Evolutionary conservation across 106 monocot species (phyloP).

Genomic region (Narthecium ossifragum): DNA sequence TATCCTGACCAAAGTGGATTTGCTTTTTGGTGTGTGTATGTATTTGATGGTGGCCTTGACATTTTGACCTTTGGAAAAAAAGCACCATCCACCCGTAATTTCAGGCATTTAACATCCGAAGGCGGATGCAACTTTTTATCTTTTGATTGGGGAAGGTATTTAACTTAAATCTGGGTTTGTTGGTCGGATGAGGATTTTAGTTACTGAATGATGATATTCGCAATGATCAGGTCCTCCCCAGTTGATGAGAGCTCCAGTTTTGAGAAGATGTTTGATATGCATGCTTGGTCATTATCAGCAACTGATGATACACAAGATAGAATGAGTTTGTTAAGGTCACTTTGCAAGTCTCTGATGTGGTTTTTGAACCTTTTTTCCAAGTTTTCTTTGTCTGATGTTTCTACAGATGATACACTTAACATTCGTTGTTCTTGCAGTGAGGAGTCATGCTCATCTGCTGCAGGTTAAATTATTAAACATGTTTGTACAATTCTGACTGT

Average conservation of each 20-base stretch:
- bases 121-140: slow-evolving; percentile 8
- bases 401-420: not conserved
- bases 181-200: not conserved
- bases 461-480: slow-evolving; percentile 36
- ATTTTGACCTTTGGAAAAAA: slow-evolving; percentile 13
- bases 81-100: slow-evolving; percentile 9
- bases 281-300: slow-evolving; percentile 24
- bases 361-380: not conserved
- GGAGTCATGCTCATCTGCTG: slow-evolving; percentile 44
- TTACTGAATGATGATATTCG: not conserved
- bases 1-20: too few species aligned
- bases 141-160: slow-evolving; percentile 43
- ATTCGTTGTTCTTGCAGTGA: slow-evolving; percentile 28
- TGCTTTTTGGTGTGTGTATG: too few species aligned
- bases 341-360: not conserved
- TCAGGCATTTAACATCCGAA: slow-evolving; percentile 12
- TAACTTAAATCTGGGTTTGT: not conserved
- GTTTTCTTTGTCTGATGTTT: not conserved
- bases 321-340: slow-evolving; percentile 42
- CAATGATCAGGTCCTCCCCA: slow-evolving; percentile 13
- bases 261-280: slow-evolving; percentile 22
- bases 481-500: not conserved
- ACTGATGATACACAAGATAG: slow-evolving; percentile 29
- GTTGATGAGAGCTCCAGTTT: slow-evolving; percentile 11
- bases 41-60: too few species aligned